Percentiles rank a stretch among this genome's conserved stretches.
These are phyloP conservation scores for Malus hybrid DNA, from an alignment of 331 rosid species.

Conservation along the genomic window DNA sequence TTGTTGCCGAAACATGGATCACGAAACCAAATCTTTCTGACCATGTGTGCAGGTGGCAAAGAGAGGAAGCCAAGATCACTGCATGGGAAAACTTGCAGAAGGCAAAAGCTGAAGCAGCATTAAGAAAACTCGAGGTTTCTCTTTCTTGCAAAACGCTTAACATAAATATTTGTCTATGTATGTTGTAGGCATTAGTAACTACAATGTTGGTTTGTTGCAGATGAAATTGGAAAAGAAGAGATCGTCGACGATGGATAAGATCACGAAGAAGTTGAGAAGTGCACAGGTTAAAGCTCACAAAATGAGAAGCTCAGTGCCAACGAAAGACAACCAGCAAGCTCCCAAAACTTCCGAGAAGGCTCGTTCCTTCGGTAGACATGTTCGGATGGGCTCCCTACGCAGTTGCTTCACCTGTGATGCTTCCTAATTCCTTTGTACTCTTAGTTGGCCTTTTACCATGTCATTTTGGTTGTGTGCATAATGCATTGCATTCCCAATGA, in stretches of 20 bases:
- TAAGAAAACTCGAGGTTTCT: slow-evolving; percentile 75
- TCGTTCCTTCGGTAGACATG: slow-evolving; percentile 22
- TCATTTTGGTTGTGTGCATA: not conserved
- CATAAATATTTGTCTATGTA: not conserved
- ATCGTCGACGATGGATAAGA: slow-evolving; percentile 73
- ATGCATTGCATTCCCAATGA: too few species aligned
- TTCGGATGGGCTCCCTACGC: slow-evolving; percentile 18
- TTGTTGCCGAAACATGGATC: too few species aligned
- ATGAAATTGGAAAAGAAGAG: slow-evolving; percentile 78
- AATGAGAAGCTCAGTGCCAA: slow-evolving; percentile 45
- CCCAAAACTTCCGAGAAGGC: slow-evolving; percentile 19
- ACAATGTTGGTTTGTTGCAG: slow-evolving; percentile 31
- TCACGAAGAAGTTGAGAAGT: slow-evolving; percentile 56
- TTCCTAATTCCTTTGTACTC: slow-evolving; percentile 6
- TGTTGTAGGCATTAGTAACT: not conserved
- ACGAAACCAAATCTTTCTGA: not conserved
- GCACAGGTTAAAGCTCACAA: slow-evolving; percentile 66
- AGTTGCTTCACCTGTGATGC: slow-evolving; percentile 23
- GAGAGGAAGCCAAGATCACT: slow-evolving; percentile 77
- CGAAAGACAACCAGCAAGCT: slow-evolving; percentile 17
- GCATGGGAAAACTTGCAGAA: slow-evolving; percentile 93
- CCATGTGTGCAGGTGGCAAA: slow-evolving; percentile 39
- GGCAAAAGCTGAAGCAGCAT: slow-evolving; percentile 86
- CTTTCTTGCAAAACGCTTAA: not conserved
- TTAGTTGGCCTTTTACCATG: not conserved